Evolutionary conservation across 2,329 filamentous ascomycete species (phyloP), one percentile per base, ranked within the genome.

Genomic region (Mollisia scopiformis): DNA sequence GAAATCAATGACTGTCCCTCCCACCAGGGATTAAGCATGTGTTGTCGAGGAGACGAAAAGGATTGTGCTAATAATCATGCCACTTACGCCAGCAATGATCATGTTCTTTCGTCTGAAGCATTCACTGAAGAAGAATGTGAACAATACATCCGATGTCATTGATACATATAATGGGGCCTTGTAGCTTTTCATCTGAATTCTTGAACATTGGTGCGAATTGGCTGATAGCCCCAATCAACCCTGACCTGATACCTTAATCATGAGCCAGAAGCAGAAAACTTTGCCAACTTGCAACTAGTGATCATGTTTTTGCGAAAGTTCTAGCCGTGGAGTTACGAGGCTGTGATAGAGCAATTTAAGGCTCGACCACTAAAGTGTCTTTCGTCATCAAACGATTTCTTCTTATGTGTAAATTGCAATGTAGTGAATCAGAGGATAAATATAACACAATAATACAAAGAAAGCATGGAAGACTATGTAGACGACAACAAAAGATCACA

Each of bases 1-100:
- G 27, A 82, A 68, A 0, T 79, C 79, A 1, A 79, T 79, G 19
- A 81, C 73, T 51, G 81, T 76, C 25, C 80, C 72, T 0, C 79
- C 80, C 14, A 77, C 73, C 14, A 82, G 76, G 35, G 82, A 73
- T 58, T 82, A 79, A 1, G 73, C 71, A 1, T 78, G 64, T 0
- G 70, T 73, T 39, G 72, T 76, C 0, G 79, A 76, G 1, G 75
- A 74, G 0, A 72, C 71, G 25, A 79, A 75, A 21, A 82, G 75
- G 11, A 74, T 68, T 0, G 79, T 75, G 13, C 79, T 79, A 23
- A 80, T 64, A 6, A 80, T 68, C 77, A 81, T 80, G 41, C 79
- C 75, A 3, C 70, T 59, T 0, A 75, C 76, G 6, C 77, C 78
- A 0, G 74, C 62, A 43, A 80, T 73, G 21, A 80, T 77, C 68